These are phyloP conservation scores for Fragaria nilgerrensis DNA, from an alignment of 306 rosid species.

Conservation along the genomic window DNA sequence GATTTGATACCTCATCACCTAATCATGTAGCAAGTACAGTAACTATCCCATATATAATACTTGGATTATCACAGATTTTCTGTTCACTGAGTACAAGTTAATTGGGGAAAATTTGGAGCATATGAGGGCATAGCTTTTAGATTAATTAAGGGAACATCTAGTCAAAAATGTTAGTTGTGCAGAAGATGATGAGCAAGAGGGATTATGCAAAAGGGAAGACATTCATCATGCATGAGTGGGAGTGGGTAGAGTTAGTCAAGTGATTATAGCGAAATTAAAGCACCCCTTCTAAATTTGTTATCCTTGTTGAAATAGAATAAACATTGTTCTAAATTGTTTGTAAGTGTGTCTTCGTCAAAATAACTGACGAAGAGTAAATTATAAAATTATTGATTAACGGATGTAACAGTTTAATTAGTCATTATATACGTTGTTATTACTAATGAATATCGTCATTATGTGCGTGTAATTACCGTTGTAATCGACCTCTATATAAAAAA, in stretches of 20 bases:
- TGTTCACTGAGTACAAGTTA: background rate
- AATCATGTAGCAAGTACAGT: constrained; percentile 8
- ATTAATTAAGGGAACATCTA: background rate
- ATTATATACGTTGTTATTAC: too few species aligned
- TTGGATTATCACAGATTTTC: background rate
- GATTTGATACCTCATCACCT: constrained; percentile 36
- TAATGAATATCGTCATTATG: too few species aligned
- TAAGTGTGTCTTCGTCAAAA: too few species aligned
- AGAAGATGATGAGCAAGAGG: constrained; percentile 13
- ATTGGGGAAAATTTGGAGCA: background rate
- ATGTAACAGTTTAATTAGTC: too few species aligned
- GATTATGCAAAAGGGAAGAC: constrained; percentile 9
- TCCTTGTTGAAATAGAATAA: background rate
- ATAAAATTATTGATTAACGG: too few species aligned
- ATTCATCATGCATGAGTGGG: constrained; percentile 21
- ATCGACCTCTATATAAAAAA: too few species aligned
- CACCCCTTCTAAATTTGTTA: background rate
- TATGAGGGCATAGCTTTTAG: background rate
- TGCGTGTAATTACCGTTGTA: too few species aligned
- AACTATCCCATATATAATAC: background rate
- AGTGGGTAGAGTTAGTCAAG: constrained; percentile 25
- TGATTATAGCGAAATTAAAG: constrained; percentile 13
- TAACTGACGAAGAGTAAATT: too few species aligned
- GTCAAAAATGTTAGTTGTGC: constrained; percentile 14
- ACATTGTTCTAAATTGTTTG: too few species aligned